phyloP scores from a whole-genome alignment of 2,329 filamentous ascomycete genomes.

The Drechslera avenae region DNA sequence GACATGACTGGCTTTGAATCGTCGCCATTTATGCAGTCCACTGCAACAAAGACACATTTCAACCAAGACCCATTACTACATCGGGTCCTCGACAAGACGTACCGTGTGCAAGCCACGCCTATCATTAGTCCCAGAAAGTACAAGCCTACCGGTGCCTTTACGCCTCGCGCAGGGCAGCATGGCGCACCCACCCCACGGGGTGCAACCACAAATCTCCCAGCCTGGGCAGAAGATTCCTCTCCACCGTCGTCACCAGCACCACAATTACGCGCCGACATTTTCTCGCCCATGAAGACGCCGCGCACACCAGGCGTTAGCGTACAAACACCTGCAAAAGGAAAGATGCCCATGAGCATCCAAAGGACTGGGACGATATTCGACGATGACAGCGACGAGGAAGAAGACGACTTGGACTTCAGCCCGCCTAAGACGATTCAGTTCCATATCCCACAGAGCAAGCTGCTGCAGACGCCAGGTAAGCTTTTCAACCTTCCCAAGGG shows the following conservation, averaged over 20 bases:
- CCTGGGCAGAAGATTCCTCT: conserved; percentile 52
- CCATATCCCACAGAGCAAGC: conserved; percentile 74
- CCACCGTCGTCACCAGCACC: conserved; percentile 68
- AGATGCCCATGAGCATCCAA: conserved; percentile 57
- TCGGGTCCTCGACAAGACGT: conserved; percentile 92
- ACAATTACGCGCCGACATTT: conserved; percentile 82
- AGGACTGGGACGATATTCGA: conserved; percentile 54
- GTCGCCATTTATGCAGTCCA: conserved; percentile 59
- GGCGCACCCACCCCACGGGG: conserved; percentile 32
- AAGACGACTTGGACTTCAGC: conserved; percentile 65
- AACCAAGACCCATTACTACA: conserved; percentile 81
- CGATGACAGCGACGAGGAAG: conserved; percentile 77
- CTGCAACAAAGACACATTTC: conserved; percentile 35
- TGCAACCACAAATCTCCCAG: conserved; percentile 28
- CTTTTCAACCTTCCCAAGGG: neutral
- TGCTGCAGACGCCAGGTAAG: conserved; percentile 80
- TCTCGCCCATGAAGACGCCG: conserved; percentile 71
- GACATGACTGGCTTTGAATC: conserved; percentile 53
- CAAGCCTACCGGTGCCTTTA: conserved; percentile 47
- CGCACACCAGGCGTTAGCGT: conserved; percentile 85
- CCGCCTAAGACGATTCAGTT: conserved; percentile 95
- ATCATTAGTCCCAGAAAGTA: conserved; percentile 66
- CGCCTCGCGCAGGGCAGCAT: conserved; percentile 44
- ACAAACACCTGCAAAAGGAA: conserved; percentile 66
- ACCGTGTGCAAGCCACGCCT: conserved; percentile 90